phyloP scores from a whole-genome alignment of 2,329 filamentous ascomycete species.

The Chaetothyriales sp. region DNA sequence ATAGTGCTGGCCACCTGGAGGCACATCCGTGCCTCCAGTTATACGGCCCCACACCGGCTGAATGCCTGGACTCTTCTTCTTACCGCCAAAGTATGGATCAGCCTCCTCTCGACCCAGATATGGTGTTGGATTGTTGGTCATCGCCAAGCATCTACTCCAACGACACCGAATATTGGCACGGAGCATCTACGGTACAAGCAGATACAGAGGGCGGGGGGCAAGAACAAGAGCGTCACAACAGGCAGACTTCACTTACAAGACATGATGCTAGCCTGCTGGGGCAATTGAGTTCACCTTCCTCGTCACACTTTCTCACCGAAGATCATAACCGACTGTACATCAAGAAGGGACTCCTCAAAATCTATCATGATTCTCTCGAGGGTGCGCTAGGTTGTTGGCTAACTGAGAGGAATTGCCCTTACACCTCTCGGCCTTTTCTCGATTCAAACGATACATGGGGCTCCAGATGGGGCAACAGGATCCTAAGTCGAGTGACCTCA shows the following conservation, averaged over 20 bases:
- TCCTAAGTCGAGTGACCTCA: background rate
- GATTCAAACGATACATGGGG: background rate
- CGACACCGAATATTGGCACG: background rate
- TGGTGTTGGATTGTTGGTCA: background rate
- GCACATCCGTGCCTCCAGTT: background rate
- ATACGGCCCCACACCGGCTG: background rate
- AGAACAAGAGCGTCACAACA: conserved; percentile 9
- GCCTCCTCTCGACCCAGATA: background rate
- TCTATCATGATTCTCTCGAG: conserved; percentile 12
- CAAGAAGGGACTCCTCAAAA: conserved; percentile 17
- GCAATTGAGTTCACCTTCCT: background rate
- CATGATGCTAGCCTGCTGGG: background rate
- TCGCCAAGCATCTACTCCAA: background rate
- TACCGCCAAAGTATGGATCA: background rate
- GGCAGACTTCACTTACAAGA: conserved; percentile 2
- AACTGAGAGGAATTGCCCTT: conserved; percentile 19
- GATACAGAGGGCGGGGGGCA: background rate
- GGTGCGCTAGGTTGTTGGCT: conserved; percentile 12
- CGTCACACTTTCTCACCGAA: conserved; percentile 21
- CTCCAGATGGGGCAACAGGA: background rate
- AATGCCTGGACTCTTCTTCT: background rate
- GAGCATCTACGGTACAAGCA: background rate
- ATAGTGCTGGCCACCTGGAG: background rate
- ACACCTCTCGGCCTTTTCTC: conserved; percentile 18
- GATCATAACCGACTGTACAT: conserved; percentile 26